Percentiles rank a stretch among this genome's conserved stretches.
These are phyloP conservation scores for Zoysia japonica DNA, from an alignment of 176 grass and related monocot species.

Conservation along the genomic window DNA sequence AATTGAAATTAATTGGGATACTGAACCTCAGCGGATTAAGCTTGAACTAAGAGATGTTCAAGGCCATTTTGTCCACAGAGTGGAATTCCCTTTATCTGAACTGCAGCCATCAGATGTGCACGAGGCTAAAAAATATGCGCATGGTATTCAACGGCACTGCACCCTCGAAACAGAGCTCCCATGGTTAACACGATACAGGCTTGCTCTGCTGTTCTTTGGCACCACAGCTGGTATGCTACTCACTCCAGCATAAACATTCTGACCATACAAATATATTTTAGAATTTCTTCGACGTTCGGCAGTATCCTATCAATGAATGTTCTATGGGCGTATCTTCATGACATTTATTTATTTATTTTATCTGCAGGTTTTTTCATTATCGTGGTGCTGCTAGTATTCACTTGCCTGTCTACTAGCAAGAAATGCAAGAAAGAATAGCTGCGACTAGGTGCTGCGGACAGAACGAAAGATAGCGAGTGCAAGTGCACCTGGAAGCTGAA, in stretches of 20 bases:
- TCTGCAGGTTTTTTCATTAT: slow-evolving; percentile 34
- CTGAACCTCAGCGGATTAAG: slow-evolving; percentile 56
- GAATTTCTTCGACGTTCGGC: too few relatives aligned
- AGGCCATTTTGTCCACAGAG: slow-evolving; percentile 52
- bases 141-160: slow-evolving; percentile 52
- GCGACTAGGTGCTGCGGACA: not conserved
- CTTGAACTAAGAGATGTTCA: slow-evolving; percentile 67
- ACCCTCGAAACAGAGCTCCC: slow-evolving; percentile 62
- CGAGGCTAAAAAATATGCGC: slow-evolving; percentile 5
- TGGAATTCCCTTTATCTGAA: slow-evolving; percentile 70
- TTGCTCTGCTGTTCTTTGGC: slow-evolving; percentile 57
- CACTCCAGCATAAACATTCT: slow-evolving; percentile 6
- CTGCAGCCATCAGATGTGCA: slow-evolving; percentile 39
- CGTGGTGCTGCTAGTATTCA: slow-evolving; percentile 30
- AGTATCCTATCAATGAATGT: not conserved
- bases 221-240: slow-evolving; percentile 56
- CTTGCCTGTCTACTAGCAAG: slow-evolving; percentile 25
- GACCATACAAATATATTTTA: not conserved
- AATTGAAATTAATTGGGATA: slow-evolving; percentile 79
- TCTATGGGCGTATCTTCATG: not conserved
- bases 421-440: slow-evolving; percentile 51
- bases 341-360: not conserved
- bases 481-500: slow-evolving; percentile 2
- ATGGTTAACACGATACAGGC: slow-evolving; percentile 57
- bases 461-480: not conserved